Evolutionary conservation across 1,284 basidiomycete species (phyloP).

Genomic region (Naganishia liquefaciens): DNA sequence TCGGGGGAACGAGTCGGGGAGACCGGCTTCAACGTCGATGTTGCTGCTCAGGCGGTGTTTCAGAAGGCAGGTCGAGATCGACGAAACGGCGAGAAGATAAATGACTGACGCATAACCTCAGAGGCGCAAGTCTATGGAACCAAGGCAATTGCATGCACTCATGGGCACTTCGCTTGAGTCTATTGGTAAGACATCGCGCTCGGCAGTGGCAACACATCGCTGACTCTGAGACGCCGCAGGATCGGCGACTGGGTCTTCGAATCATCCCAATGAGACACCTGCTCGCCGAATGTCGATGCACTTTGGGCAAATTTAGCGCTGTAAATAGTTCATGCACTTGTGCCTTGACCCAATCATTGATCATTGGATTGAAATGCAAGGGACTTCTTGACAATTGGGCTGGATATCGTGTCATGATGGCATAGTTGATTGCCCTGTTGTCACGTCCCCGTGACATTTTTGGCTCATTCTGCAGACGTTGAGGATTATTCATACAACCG

Average conservation of each 20-base stretch:
- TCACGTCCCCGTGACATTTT: constrained; percentile 27
- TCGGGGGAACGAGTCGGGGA: constrained; percentile 67
- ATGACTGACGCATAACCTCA: constrained; percentile 37
- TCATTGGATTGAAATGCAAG: no score
- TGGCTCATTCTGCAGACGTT: constrained; percentile 9
- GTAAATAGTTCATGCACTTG: not conserved
- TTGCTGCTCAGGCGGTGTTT: constrained; percentile 67
- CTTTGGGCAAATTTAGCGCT: constrained; percentile 46
- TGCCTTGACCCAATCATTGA: no score
- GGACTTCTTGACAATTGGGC: no score
- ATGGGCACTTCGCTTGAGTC: constrained; percentile 24
- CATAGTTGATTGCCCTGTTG: constrained; percentile 28
- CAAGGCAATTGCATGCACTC: constrained; percentile 40
- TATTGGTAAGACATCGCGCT: not conserved
- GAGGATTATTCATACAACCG: constrained; percentile 27
- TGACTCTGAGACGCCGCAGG: not conserved
- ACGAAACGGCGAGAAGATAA: not conserved
- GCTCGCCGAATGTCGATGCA: constrained; percentile 43
- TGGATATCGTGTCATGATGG: constrained; percentile 19
- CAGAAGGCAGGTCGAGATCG: constrained; percentile 61
- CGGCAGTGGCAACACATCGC: not conserved
- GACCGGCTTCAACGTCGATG: constrained; percentile 65
- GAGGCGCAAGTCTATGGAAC: constrained; percentile 65
- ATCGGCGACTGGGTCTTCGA: constrained; percentile 8
- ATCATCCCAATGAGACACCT: constrained; percentile 37